Conservation (phyloP, 2,329 filamentous ascomycete species). For the Sordariomycetes sp. region DNA sequence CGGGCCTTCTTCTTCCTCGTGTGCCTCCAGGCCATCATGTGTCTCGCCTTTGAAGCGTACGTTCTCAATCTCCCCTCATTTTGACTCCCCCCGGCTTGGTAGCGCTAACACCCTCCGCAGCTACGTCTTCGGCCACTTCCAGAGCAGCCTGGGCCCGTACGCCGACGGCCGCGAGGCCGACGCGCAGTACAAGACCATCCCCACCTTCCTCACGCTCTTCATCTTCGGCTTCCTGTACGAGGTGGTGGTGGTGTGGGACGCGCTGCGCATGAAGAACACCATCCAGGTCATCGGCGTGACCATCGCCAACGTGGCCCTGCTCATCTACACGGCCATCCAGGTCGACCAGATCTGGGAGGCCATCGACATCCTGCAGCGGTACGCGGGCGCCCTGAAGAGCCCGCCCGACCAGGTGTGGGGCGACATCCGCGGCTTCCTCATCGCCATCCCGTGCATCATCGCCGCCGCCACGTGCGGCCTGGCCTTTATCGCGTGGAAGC, state of each 20-base stretch:
- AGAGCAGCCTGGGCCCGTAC: slow-evolving; percentile 43
- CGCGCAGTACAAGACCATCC: slow-evolving; percentile 60
- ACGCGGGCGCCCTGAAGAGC: slow-evolving; percentile 18
- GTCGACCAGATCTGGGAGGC: slow-evolving; percentile 80
- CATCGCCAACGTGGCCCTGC: slow-evolving; percentile 79
- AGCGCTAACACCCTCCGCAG: slow-evolving; percentile 27
- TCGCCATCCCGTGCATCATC: slow-evolving; percentile 79
- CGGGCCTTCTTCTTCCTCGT: slow-evolving; percentile 72
- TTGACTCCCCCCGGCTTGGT: background rate
- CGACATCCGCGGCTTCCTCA: slow-evolving; percentile 62
- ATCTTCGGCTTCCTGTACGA: slow-evolving; percentile 97
- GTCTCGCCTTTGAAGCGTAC: slow-evolving; percentile 78
- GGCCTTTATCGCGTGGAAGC: slow-evolving; percentile 76
- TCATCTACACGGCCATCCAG: slow-evolving; percentile 89
- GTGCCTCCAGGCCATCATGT: slow-evolving; percentile 65
- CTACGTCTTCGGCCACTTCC: slow-evolving; percentile 85
- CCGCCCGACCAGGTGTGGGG: slow-evolving; percentile 47
- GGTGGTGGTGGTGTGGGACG: slow-evolving; percentile 83
- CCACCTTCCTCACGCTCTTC: slow-evolving; percentile 90
- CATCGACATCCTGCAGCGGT: slow-evolving; percentile 39
- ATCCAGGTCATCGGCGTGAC: slow-evolving; percentile 97
- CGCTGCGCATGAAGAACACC: slow-evolving; percentile 88
- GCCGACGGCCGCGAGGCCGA: slow-evolving; percentile 20
- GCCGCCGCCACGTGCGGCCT: slow-evolving; percentile 64
- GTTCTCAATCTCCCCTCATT: slow-evolving; percentile 21